These are phyloP conservation scores for Saccharomyces hybrid DNA, from an alignment of 1,139 yeast species.

Conservation along the genomic window DNA sequence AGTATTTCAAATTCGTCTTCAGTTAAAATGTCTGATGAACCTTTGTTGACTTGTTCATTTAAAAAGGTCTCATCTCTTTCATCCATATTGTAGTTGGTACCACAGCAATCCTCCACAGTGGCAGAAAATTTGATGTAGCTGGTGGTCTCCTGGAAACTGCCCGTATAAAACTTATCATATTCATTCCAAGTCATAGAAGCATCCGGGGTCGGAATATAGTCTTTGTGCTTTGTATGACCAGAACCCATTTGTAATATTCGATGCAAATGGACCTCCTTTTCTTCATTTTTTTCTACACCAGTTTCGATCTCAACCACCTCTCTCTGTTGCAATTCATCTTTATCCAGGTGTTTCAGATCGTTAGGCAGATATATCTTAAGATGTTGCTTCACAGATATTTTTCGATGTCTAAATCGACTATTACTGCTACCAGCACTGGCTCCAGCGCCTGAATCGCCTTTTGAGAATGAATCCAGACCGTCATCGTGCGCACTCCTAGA, in stretches of 20 bases:
- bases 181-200: constrained; percentile 81
- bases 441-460: constrained; percentile 1
- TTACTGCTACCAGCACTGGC: constrained; percentile 8
- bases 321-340: constrained; percentile 60
- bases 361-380: constrained; percentile 67
- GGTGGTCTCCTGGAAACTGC: constrained; percentile 62
- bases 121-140: constrained; percentile 84
- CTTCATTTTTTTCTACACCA: constrained; percentile 97
- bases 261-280: constrained; percentile 92
- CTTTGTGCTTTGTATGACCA: constrained; percentile 39
- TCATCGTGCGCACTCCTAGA: neutral
- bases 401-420: constrained; percentile 78
- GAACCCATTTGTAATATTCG: constrained; percentile 46
- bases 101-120: constrained; percentile 88
- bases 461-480: neutral
- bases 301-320: constrained; percentile 88
- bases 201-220: constrained; percentile 95
- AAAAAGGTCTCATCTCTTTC: constrained; percentile 75
- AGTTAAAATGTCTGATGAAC: constrained; percentile 36
- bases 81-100: constrained; percentile 84
- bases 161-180: constrained; percentile 61
- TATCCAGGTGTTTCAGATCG: constrained; percentile 75
- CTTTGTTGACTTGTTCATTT: constrained; percentile 34
- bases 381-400: constrained; percentile 86
- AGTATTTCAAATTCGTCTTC: constrained; percentile 84